Evolutionary conservation across 169 alveolate genomes (phyloP), one percentile per base, ranked within the genome.

Genomic region (Cryptosporidium xiaoi): DNA sequence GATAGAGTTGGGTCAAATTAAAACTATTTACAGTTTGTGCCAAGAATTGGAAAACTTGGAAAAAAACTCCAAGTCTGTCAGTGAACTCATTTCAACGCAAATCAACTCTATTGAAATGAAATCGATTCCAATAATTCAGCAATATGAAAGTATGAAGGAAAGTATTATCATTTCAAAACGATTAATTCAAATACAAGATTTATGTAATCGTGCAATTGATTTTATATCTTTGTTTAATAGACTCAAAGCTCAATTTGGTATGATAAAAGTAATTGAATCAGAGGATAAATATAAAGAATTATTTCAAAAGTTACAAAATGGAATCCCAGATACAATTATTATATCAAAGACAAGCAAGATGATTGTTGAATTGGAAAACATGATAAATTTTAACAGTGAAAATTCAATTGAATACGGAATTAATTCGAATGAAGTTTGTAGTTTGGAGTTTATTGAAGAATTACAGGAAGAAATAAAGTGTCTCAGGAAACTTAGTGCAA

Each of bases 381-480:
- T 77, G 87, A 40, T 77, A 24, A 24, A 46, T 31, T 69, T 56
- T 34, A 31, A 69, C 12, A 55, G 31, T 51, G 67, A 53, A 15
- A 67, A 20, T 20, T 6, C n/a, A 31, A 27, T 12, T 12, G 82
- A 48, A 48, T 50, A 40, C 10, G 10, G 10, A 55, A n/a, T 51
- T 15, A 44, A 77, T n/a, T 16, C 67, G 1, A 20, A 20, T 24
- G 67, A 62, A 62, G 20, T 62, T 15, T 13, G 18, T 20, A 60
- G 77, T 16, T 50, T 77, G 33, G 87, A 77, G 29, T 77, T 77
- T 33, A 20, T 77, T 7, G 87, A 77, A 77, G 62, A 48, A n/a
- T 71, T 77, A 16, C 77, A 77, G 36, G 87, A 77, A 62, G 87
- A 77, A 36, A 77, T 77, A 36, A 60, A 56, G 18, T 77, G 87